Percentiles rank a stretch among this genome's conserved stretches.
phyloP scores from a whole-genome alignment of 345 rosid species.

The Hibiscus syriacus region DNA sequence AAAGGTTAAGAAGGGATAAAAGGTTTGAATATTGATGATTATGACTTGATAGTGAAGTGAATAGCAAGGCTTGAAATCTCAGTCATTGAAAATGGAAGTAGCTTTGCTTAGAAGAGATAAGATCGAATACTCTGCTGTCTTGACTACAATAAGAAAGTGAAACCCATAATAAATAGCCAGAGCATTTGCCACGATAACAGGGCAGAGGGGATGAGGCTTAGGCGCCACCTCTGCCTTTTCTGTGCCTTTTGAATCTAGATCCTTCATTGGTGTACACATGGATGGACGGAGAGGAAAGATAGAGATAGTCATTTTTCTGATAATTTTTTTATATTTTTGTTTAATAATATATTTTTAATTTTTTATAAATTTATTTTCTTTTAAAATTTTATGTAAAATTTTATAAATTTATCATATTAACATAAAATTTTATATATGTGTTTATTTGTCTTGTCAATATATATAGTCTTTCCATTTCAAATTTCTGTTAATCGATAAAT shows the following conservation, averaged over 20 bases:
- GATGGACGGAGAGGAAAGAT: too few relatives aligned
- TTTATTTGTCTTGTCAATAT: too few relatives aligned
- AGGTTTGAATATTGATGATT: neutral
- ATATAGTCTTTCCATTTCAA: too few relatives aligned
- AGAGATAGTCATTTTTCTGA: too few relatives aligned
- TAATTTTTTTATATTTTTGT: too few relatives aligned
- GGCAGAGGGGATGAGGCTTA: neutral
- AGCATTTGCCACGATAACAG: neutral
- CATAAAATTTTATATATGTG: too few relatives aligned
- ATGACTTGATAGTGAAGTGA: conserved; percentile 4
- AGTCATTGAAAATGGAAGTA: neutral
- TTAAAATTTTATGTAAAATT: too few relatives aligned
- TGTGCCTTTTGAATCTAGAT: neutral
- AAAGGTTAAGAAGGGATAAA: neutral
- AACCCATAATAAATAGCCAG: neutral
- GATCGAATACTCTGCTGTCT: too few relatives aligned
- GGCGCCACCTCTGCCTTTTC: neutral
- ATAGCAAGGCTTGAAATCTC: neutral
- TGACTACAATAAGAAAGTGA: neutral
- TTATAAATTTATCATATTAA: too few relatives aligned
- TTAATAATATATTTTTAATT: too few relatives aligned
- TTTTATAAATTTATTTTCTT: too few relatives aligned
- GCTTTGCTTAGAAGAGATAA: neutral
- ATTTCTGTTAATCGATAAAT: too few relatives aligned
- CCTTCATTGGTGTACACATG: neutral